Base-by-base conservation (phyloP, 306 rosid genomes). In the Corylus heterophylla region DNA sequence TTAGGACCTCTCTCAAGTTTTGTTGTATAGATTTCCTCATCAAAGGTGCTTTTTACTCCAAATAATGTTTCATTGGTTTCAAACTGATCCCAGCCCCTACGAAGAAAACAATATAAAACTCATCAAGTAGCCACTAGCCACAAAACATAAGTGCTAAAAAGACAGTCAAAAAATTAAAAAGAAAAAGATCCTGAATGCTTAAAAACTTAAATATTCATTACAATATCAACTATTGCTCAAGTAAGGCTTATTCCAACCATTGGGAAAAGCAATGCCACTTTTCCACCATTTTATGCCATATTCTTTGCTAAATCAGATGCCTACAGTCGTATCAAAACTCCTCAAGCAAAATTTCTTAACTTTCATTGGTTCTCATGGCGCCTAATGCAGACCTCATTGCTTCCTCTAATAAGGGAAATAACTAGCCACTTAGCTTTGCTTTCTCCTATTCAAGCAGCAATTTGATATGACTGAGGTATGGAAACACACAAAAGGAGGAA, bases 81-180 rank as follows among this genome's bases (percentile, higher is more conserved):
- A 89, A 95, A 95, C 78, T 95, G 98, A 89, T 95, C 84, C 98
- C 98, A 95, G 63, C 89, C 90, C 89, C 98, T 91, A 56, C 25
- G 17, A 68, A 37, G 49, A 52, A 66, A 85, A 58, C 11, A 80
- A 78, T 44, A 81, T 35, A 73, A 35, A 51, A 18, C 37, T 54
- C 2, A 58, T 61, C 71, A 20, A 9, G 54, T 51, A 75, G 69
- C 69, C 3, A 54, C 52, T 56, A 75, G 69, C 69, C 3, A 54
- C 52, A 64, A 64, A 59, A 85, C 55, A 68, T 45, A 81, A 27
- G 45, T 42, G 29, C 7, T 67, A 67, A 44, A 39, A 67, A 42
- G 51, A 67, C 13, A n/a, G 22, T 17, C 0, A 35, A 75, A 64
- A 12, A 71, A 29, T 64, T 44, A 11, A 69, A 74, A 71, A 68